Percentiles rank a stretch among this genome's conserved stretches.
Evolutionary conservation across 208 protist species (phyloP).

Genomic region (Leishmania martiniquensis): DNA sequence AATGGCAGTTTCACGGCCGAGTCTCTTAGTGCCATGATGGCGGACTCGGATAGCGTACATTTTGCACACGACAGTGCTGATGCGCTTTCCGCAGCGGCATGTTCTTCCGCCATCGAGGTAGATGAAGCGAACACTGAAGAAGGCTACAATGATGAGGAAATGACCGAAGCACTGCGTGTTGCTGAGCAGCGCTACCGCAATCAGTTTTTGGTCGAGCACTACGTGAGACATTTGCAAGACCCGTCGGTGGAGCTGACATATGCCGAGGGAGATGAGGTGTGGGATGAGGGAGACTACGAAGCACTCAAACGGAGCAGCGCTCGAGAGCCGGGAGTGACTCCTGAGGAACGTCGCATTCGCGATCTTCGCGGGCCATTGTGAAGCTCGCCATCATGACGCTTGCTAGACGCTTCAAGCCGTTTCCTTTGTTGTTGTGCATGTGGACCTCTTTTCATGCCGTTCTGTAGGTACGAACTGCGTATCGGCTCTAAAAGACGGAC

Average conservation of each 20-base stretch:
- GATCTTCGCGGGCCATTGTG: constrained; percentile 45
- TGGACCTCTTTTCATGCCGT: not conserved
- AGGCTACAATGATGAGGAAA: constrained; percentile 13
- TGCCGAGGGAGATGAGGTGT: constrained; percentile 88
- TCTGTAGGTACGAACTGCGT: not conserved
- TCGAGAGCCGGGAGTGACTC: constrained; percentile 10
- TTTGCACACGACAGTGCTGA: not conserved
- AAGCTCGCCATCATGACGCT: not conserved
- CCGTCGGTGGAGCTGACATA: constrained; percentile 65
- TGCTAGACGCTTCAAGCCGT: not conserved
- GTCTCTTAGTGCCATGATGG: constrained; percentile 23
- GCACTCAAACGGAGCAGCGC: constrained; percentile 27
- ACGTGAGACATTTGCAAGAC: constrained; percentile 58
- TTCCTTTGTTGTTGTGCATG: not conserved
- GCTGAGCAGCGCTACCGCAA: constrained; percentile 49
- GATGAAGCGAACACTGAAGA: constrained; percentile 1
- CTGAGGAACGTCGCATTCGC: constrained; percentile 31
- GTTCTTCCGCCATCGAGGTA: not conserved
- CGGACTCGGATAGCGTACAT: not conserved
- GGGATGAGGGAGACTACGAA: constrained; percentile 83
- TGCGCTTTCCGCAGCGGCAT: not conserved
- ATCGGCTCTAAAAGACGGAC: not conserved
- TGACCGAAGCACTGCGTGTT: constrained; percentile 3
- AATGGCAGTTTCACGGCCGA: constrained; percentile 34
- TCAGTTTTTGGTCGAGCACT: constrained; percentile 69